A percentile compares a stretch with the other conserved stretches of the same genome.
phyloP scores from a whole-genome alignment of 139 green algal species.

The Pleodorina starrii region DNA sequence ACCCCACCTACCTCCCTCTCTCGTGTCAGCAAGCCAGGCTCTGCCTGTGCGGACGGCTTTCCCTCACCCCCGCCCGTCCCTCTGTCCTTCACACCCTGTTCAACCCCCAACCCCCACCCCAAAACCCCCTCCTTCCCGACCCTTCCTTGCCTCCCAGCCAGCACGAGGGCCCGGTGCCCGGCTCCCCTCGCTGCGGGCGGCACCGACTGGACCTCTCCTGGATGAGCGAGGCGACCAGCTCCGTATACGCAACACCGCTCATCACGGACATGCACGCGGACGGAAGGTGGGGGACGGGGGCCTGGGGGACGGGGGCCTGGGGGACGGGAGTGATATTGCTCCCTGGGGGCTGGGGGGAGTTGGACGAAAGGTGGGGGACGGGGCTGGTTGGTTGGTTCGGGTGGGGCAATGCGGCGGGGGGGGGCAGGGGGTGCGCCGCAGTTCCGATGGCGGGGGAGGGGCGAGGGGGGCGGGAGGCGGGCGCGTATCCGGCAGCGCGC shows the following conservation, averaged over 20 bases:
- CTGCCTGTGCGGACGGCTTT: too few relatives aligned
- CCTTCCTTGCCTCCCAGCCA: constrained; percentile 1
- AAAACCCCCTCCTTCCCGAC: too few relatives aligned
- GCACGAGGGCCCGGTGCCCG: constrained; percentile 31
- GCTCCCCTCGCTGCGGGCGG: constrained; percentile 8
- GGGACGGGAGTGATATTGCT: not conserved
- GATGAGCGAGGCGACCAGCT: constrained; percentile 88
- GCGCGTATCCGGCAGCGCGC: too few relatives aligned
- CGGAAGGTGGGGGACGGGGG: constrained; percentile 34
- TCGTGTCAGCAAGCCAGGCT: too few relatives aligned
- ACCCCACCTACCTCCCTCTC: too few relatives aligned
- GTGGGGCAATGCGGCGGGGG: too few relatives aligned
- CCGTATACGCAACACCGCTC: constrained; percentile 95
- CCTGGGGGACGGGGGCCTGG: not conserved
- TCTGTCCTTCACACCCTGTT: too few relatives aligned
- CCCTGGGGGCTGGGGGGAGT: not conserved
- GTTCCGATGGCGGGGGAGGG: too few relatives aligned
- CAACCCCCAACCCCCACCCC: too few relatives aligned
- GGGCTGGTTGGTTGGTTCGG: constrained; percentile 53
- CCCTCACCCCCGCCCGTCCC: too few relatives aligned
- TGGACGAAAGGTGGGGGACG: constrained; percentile 6
- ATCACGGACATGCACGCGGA: constrained; percentile 96
- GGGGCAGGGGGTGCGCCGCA: too few relatives aligned
- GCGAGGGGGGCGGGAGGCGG: too few relatives aligned
- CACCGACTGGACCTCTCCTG: constrained; percentile 88